Base-by-base conservation (phyloP, 1,284 basidiomycete genomes). In the Cryptococcus wingfieldii region DNA sequence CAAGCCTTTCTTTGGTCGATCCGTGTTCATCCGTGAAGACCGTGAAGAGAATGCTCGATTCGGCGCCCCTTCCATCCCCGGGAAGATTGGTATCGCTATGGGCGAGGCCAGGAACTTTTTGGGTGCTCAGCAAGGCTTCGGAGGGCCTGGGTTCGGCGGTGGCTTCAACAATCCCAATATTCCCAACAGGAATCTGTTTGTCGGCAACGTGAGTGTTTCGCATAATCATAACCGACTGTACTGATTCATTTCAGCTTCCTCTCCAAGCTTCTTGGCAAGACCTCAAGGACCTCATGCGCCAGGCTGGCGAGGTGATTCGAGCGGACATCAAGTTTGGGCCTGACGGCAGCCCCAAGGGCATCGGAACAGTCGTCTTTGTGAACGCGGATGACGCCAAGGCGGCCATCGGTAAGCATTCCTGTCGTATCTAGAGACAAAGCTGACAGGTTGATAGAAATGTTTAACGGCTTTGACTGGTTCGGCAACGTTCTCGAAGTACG, bases 181-280 rank as follows among this genome's bases (percentile, higher is more conserved):
- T 51, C 59, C 63, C 7, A 75, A 71, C 43, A 89, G 90, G 68
- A 91, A 95, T 71, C 83, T 97, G 50, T 96, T 93, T 63, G 86
- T 96, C 66, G 89, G 89, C 54, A 95, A 95, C 74, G 90, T 93
- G 66, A 70, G 86, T 79, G 14, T 38, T 3, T 39, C 38, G 1
- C 4, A 16, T 38, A 4, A 28, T 47, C 7, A 38, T 13, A 18
- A 37, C 34, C 16, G 45, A 16, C 5, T 54, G 38, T 6, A 25
- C 31, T 27, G 5, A 4, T 51, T 12, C 28, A 16, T 54, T 8
- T 19, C 66, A 96, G 92, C 78, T 97, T 23, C 95, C 94, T 1
- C 90, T 90, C 70, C 90, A 93, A 77, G 92, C 92, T 34, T 91
- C 91, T 41, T 98, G 95, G 95, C 95, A 98, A 76, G 95, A 98